A percentile compares a stretch with the other conserved stretches of the same genome.
phyloP scores from a whole-genome alignment of 176 grass and related monocot genomes.

The Paspalum vaginatum region DNA sequence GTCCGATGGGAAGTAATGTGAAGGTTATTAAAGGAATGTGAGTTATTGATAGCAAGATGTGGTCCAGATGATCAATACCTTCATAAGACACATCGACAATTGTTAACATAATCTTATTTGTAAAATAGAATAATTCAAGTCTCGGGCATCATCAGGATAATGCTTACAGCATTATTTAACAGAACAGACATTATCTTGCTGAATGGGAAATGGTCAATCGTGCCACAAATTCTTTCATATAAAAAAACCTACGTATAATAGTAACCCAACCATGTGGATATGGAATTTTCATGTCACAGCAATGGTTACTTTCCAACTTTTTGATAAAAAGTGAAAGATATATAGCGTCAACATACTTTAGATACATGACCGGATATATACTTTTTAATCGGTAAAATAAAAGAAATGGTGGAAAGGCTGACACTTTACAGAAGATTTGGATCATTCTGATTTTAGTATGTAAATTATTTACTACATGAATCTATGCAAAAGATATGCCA shows the following conservation, averaged over 20 bases:
- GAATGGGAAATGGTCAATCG: constrained; percentile 12
- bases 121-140: not conserved
- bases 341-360: not conserved
- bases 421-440: not conserved
- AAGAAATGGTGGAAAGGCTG: not conserved
- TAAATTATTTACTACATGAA: not conserved
- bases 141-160: not conserved
- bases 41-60: no score
- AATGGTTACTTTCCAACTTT: constrained; percentile 15
- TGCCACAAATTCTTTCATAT: not conserved
- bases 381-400: not conserved
- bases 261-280: not conserved
- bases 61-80: no score
- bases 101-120: not conserved
- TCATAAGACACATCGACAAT: not conserved
- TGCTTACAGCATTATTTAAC: not conserved
- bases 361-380: not conserved
- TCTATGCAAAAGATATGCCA: not conserved
- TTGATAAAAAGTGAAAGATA: not conserved
- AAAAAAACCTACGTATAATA: not conserved
- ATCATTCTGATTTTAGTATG: not conserved
- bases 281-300: not conserved
- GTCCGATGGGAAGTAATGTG: no score
- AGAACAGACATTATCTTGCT: not conserved
- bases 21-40: no score